Conservation (phyloP, 2,329 filamentous ascomycete genomes). For the Fusarium luffae region DNA sequence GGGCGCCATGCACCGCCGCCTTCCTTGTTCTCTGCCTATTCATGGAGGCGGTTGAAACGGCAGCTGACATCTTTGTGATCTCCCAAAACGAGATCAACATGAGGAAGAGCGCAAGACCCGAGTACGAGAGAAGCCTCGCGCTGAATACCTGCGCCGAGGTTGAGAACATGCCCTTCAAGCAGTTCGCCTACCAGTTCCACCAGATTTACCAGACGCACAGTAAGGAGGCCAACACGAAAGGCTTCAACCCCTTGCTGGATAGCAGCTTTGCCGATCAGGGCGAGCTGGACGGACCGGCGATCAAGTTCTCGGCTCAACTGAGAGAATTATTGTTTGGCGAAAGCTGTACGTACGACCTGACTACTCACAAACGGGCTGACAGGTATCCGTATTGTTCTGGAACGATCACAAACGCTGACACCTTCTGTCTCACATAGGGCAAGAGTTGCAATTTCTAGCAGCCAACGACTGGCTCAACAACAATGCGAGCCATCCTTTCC, state of each 20-base stretch:
- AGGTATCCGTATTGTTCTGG: conserved; percentile 20
- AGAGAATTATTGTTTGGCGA: conserved; percentile 57
- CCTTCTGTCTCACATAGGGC: conserved; percentile 45
- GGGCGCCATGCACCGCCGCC: conserved; percentile 67
- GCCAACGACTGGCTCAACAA: conserved; percentile 60
- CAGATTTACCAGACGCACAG: conserved; percentile 68
- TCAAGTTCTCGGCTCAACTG: conserved; percentile 59
- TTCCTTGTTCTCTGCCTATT: conserved; percentile 68
- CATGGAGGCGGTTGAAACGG: conserved; percentile 67
- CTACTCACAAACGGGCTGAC: not conserved
- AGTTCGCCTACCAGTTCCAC: conserved; percentile 70
- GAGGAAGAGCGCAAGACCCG: conserved; percentile 51
- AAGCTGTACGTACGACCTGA: conserved; percentile 55
- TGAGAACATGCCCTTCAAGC: conserved; percentile 69
- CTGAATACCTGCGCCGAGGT: conserved; percentile 61
- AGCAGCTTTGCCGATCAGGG: conserved; percentile 53
- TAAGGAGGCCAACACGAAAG: conserved; percentile 58
- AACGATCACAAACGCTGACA: conserved; percentile 28
- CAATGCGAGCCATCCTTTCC: conserved; percentile 58
- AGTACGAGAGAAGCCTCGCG: conserved; percentile 57
- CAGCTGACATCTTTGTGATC: conserved; percentile 63
- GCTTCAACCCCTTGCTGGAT: conserved; percentile 68
- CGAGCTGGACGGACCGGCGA: conserved; percentile 59
- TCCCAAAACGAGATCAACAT: conserved; percentile 62
- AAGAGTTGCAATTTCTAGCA: conserved; percentile 56